Conservation (phyloP, 352 stramenopile species). For the Peronosclerospora sorghi region DNA sequence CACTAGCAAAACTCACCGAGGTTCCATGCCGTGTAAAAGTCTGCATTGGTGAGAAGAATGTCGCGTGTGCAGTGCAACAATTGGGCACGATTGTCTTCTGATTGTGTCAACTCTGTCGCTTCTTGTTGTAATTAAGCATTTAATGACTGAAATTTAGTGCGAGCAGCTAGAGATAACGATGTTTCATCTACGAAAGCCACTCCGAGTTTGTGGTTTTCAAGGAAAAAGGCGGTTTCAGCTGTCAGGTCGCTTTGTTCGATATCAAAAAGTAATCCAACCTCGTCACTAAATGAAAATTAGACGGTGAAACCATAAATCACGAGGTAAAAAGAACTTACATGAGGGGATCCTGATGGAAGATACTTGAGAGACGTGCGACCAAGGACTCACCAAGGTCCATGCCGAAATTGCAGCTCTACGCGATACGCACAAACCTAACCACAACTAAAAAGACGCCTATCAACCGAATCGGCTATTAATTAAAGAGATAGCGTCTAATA, state of each 20-base stretch:
- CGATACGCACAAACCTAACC: too few relatives aligned
- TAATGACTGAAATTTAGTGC: conserved; percentile 39
- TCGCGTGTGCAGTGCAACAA: conserved; percentile 44
- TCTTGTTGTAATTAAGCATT: conserved; percentile 20
- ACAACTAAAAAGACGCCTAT: too few relatives aligned
- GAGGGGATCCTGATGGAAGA: conserved; percentile 54
- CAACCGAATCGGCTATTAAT: too few relatives aligned
- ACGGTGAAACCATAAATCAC: too few relatives aligned
- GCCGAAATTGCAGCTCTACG: background rate
- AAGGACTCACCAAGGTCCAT: conserved; percentile 20
- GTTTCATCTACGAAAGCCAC: conserved; percentile 44
- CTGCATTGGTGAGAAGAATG: conserved; percentile 61
- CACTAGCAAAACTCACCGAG: conserved; percentile 28
- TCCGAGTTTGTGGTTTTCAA: conserved; percentile 70
- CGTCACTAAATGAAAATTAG: too few relatives aligned
- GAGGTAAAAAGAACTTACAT: conserved; percentile 44
- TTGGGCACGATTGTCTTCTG: conserved; percentile 8
- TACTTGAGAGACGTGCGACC: conserved; percentile 21
- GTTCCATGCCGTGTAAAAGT: conserved; percentile 84
- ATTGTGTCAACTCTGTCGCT: conserved; percentile 1
- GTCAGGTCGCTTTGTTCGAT: conserved; percentile 34
- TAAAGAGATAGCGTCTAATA: too few relatives aligned
- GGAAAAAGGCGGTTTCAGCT: conserved; percentile 44
- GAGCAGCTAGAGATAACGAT: conserved; percentile 41
- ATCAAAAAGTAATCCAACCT: conserved; percentile 61